Percentiles rank a stretch among this genome's conserved stretches.
Evolutionary conservation across 768 basidiomycete genomes (phyloP).

Genomic region (Crepidotus variabilis): DNA sequence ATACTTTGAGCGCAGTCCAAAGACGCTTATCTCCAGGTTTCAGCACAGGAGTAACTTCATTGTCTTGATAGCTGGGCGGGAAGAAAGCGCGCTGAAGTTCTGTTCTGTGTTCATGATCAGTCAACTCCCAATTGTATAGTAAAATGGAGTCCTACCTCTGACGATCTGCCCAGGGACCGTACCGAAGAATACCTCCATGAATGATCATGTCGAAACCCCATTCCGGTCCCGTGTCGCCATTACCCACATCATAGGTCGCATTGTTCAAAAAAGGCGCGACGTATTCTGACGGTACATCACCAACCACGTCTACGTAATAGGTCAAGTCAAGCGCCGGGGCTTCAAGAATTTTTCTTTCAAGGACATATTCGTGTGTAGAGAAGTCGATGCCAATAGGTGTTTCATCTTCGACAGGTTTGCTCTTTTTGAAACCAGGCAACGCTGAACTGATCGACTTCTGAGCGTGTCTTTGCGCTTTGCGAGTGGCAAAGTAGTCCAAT

Average conservation of each 20-base stretch:
- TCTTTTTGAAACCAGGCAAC: slow-evolving; percentile 18
- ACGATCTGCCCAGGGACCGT: slow-evolving; percentile 97
- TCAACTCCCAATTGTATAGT: not conserved
- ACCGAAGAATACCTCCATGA: slow-evolving; percentile 70
- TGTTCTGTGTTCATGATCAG: slow-evolving; percentile 36
- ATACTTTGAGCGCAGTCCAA: slow-evolving; percentile 79
- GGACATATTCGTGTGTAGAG: slow-evolving; percentile 73
- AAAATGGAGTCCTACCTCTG: slow-evolving; percentile 54
- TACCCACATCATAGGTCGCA: slow-evolving; percentile 70
- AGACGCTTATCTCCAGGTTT: slow-evolving; percentile 75
- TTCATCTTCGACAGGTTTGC: slow-evolving; percentile 43
- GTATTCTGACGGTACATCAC: slow-evolving; percentile 55
- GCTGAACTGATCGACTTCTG: slow-evolving; percentile 12
- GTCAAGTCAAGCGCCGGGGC: slow-evolving; percentile 72
- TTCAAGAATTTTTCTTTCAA: slow-evolving; percentile 80
- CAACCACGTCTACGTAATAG: slow-evolving; percentile 86
- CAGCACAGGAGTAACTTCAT: slow-evolving; percentile 52
- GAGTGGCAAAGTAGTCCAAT: slow-evolving; percentile 28
- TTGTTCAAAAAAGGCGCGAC: slow-evolving; percentile 14
- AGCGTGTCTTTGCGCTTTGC: slow-evolving; percentile 25
- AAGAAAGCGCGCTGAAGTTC: slow-evolving; percentile 82
- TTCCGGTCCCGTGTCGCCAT: slow-evolving; percentile 84
- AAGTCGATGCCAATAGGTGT: slow-evolving; percentile 56
- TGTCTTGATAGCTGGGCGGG: slow-evolving; percentile 71
- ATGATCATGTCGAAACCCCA: slow-evolving; percentile 90